Conservation (phyloP, 2,329 filamentous ascomycete genomes). For the Cytospora mali region DNA sequence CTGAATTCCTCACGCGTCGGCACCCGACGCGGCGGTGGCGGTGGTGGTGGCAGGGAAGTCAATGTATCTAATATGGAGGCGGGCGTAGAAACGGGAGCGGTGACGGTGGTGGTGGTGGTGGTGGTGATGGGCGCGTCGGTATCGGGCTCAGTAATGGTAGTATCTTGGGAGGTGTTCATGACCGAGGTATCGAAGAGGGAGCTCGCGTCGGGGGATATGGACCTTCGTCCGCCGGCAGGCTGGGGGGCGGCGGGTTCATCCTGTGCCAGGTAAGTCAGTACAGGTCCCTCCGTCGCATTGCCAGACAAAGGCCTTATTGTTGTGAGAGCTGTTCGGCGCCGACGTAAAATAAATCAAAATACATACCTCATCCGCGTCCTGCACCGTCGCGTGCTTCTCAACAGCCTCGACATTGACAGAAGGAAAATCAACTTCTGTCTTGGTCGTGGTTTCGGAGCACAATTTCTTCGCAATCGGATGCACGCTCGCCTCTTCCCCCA, state of each 20-base stretch:
- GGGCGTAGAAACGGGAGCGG: constrained; percentile 5
- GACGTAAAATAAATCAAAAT: no score
- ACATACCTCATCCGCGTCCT: constrained; percentile 19
- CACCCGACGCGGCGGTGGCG: constrained; percentile 31
- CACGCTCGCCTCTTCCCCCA: constrained; percentile 8
- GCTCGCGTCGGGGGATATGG: constrained; percentile 45
- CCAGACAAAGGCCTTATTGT: neutral
- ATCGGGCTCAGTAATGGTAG: constrained; percentile 54
- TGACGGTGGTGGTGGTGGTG: constrained; percentile 17
- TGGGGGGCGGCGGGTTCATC: constrained; percentile 21
- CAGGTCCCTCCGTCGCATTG: neutral
- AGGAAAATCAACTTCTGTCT: neutral
- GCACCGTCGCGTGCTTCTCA: neutral
- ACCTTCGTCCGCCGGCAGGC: constrained; percentile 28
- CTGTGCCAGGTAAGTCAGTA: constrained; percentile 16
- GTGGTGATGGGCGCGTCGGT: constrained; percentile 30
- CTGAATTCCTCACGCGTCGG: constrained; percentile 57
- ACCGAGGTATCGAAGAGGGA: constrained; percentile 55
- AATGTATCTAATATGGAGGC: constrained; percentile 5
- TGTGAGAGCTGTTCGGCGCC: neutral
- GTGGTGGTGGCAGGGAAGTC: constrained; percentile 26
- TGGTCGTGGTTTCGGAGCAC: constrained; percentile 28
- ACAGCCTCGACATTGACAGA: neutral
- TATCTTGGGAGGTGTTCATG: constrained; percentile 52
- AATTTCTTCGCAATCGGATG: constrained; percentile 31